Conservation (phyloP, 345 rosid genomes). For the Diplotaxis tenuifolia region DNA sequence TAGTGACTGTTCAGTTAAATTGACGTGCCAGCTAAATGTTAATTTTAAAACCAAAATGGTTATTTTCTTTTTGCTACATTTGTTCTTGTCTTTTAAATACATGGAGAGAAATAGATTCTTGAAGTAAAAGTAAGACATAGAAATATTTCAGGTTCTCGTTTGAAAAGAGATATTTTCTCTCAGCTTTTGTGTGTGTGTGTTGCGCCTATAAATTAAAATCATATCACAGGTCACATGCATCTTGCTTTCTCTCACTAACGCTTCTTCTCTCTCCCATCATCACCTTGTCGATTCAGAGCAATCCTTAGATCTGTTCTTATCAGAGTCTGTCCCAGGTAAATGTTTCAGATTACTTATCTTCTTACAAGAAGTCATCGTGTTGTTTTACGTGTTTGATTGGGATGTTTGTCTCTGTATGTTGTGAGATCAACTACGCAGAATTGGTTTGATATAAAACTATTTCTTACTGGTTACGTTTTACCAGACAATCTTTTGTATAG, state of each 20-base stretch:
- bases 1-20: not conserved
- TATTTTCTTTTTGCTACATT: not conserved
- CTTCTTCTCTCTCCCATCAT: conserved; percentile 9
- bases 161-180: not conserved
- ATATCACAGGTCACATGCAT: conserved; percentile 6
- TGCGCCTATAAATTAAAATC: not conserved
- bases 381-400: not conserved
- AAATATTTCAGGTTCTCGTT: not conserved
- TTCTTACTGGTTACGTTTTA: not conserved
- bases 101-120: not conserved
- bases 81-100: not conserved
- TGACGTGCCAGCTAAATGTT: conserved; percentile 11
- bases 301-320: not conserved
- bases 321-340: conserved; percentile 23
- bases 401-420: not conserved
- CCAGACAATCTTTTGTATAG: not conserved
- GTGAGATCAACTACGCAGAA: not conserved
- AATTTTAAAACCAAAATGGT: not conserved
- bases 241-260: conserved; percentile 9
- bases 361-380: not conserved
- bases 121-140: not conserved
- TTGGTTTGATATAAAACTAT: not conserved
- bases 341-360: not conserved
- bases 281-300: not conserved
- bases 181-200: not conserved